phyloP scores from a whole-genome alignment of 306 rosid species.

The Vigna trinervia region DNA sequence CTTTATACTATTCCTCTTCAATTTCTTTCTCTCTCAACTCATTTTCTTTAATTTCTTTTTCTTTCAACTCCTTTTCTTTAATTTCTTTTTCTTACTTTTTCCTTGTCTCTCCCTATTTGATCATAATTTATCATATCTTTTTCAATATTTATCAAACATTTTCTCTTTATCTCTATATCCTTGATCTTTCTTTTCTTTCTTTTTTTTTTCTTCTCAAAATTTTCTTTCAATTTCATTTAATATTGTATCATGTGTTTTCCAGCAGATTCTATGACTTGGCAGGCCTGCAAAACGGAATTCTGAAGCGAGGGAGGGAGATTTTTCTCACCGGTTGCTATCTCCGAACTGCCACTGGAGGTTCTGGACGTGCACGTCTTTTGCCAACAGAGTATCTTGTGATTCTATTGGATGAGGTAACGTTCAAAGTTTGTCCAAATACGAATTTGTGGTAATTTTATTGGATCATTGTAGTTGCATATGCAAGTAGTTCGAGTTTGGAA shows the following conservation, averaged over 20 bases:
- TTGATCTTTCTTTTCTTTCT: too few relatives aligned
- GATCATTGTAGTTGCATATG: slow-evolving; percentile 34
- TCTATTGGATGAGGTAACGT: slow-evolving; percentile 79
- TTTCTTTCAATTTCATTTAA: background rate
- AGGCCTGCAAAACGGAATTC: slow-evolving; percentile 63
- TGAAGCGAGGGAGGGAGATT: slow-evolving; percentile 89
- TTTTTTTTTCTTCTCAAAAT: too few relatives aligned
- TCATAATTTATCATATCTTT: too few relatives aligned
- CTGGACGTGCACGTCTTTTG: slow-evolving; percentile 75
- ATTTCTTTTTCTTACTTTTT: too few relatives aligned
- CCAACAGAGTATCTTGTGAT: slow-evolving; percentile 92
- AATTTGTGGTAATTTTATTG: slow-evolving; percentile 16
- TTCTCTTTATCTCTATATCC: too few relatives aligned
- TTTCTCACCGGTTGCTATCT: slow-evolving; percentile 94
- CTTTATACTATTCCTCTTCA: too few relatives aligned
- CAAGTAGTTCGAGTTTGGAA: slow-evolving; percentile 21
- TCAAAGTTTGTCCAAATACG: slow-evolving; percentile 18
- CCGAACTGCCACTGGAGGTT: slow-evolving; percentile 70
- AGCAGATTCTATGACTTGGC: slow-evolving; percentile 78
- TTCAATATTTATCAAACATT: too few relatives aligned
- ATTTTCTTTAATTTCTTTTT: too few relatives aligned
- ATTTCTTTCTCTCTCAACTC: too few relatives aligned
- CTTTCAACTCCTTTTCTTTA: too few relatives aligned
- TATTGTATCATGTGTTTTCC: slow-evolving; percentile 38
- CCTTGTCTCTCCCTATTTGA: too few relatives aligned